Evolutionary conservation across 441 rosid genomes (phyloP).

Genomic region (Jatropha podagrica): DNA sequence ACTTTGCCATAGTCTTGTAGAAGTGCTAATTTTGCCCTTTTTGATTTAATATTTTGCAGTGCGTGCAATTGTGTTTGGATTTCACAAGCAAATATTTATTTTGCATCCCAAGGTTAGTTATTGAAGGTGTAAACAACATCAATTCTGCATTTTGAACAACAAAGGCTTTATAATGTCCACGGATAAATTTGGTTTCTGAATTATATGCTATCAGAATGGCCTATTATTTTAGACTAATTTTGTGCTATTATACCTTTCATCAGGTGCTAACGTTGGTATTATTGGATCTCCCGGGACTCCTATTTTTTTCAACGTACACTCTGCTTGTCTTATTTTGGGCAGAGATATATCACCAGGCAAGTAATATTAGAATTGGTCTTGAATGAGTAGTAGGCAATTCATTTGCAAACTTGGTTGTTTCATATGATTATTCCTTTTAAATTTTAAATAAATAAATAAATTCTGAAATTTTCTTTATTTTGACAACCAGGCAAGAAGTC

Average conservation of each 20-base stretch:
- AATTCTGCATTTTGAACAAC: slow-evolving; percentile 4
- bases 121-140: slow-evolving; percentile 6
- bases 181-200: slow-evolving; percentile 2
- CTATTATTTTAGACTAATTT: slow-evolving; percentile 14
- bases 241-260: slow-evolving; percentile 25
- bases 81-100: slow-evolving; percentile 71
- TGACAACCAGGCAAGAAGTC: slow-evolving; percentile 55
- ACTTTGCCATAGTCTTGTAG: neutral
- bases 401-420: neutral
- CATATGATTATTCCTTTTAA: neutral
- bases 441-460: neutral
- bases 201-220: slow-evolving; percentile 1
- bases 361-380: slow-evolving; percentile 14
- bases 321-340: slow-evolving; percentile 96
- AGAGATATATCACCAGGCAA: slow-evolving; percentile 97
- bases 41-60: slow-evolving; percentile 41
- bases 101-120: slow-evolving; percentile 83
- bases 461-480: slow-evolving; percentile 17
- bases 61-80: slow-evolving; percentile 90
- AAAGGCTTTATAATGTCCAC: neutral
- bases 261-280: slow-evolving; percentile 65
- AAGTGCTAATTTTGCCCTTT: slow-evolving; percentile 4
- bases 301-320: slow-evolving; percentile 91
- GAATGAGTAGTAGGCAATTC: neutral
- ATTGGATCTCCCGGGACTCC: slow-evolving; percentile 82